Percentiles rank a stretch among this genome's conserved stretches.
phyloP scores from a whole-genome alignment of 108 stramenopile genomes.

The Craspedostauros australis region DNA sequence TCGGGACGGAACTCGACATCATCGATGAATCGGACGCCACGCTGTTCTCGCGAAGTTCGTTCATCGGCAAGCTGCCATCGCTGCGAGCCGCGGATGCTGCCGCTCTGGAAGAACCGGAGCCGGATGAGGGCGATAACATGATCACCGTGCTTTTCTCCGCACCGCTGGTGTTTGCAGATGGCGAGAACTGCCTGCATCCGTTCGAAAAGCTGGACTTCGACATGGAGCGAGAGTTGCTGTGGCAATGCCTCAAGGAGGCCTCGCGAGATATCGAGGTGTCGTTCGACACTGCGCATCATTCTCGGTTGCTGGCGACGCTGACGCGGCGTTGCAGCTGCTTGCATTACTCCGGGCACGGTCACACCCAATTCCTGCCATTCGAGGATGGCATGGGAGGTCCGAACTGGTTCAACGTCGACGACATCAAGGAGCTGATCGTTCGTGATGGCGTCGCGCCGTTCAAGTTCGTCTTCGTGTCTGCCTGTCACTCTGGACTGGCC shows the following conservation, averaged over 20 bases:
- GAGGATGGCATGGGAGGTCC: slow-evolving; percentile 82
- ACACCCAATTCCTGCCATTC: slow-evolving; percentile 59
- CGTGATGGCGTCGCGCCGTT: slow-evolving; percentile 50
- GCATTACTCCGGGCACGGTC: slow-evolving; percentile 85
- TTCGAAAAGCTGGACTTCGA: slow-evolving; percentile 74
- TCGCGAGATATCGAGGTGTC: slow-evolving; percentile 64
- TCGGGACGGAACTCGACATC: slow-evolving; percentile 7
- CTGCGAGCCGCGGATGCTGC: neutral
- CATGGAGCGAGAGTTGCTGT: slow-evolving; percentile 66
- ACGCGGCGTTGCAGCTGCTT: slow-evolving; percentile 62
- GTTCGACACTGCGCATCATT: slow-evolving; percentile 72
- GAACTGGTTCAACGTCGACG: slow-evolving; percentile 58
- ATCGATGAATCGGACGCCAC: slow-evolving; percentile 14
- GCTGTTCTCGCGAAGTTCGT: neutral
- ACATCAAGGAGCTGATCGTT: slow-evolving; percentile 50
- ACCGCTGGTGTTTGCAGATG: slow-evolving; percentile 68
- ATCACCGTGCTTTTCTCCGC: slow-evolving; percentile 79
- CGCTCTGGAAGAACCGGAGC: too few species aligned
- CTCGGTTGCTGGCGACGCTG: slow-evolving; percentile 54
- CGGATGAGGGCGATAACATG: slow-evolving; percentile 36
- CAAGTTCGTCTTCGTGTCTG: slow-evolving; percentile 92
- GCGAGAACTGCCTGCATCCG: slow-evolving; percentile 39
- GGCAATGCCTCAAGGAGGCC: slow-evolving; percentile 78
- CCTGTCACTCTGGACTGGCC: slow-evolving; percentile 78
- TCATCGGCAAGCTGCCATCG: neutral